A percentile compares a stretch with the other conserved stretches of the same genome.
Evolutionary conservation across 2,329 filamentous ascomycete species (phyloP).

Genomic region (Chaetothyriales sp.): DNA sequence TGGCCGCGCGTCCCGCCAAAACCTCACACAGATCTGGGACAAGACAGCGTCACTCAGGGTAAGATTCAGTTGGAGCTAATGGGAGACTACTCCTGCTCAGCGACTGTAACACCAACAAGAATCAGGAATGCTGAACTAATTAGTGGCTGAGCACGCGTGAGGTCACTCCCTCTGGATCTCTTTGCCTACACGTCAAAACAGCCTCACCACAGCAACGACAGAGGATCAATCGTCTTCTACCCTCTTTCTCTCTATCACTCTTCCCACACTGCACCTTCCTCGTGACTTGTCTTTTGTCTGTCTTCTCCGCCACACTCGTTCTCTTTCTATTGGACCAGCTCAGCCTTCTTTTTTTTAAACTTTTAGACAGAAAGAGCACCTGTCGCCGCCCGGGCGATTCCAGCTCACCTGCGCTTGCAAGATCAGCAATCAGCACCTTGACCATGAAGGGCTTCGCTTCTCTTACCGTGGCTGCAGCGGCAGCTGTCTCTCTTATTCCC

Average conservation of each 20-base stretch:
- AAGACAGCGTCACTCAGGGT: too few relatives aligned
- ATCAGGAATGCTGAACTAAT: not conserved
- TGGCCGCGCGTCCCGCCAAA: not conserved
- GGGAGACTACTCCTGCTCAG: not conserved
- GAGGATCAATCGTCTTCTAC: not conserved
- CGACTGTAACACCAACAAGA: not conserved
- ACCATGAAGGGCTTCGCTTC: conserved; percentile 17
- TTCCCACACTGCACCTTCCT: not conserved
- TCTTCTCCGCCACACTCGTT: conserved; percentile 3
- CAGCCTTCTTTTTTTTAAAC: conserved; percentile 2
- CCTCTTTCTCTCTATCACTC: not conserved
- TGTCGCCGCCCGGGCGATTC: not conserved
- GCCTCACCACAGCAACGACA: not conserved
- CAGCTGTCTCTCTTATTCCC: conserved; percentile 14
- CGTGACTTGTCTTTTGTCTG: not conserved
- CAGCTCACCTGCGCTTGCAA: not conserved
- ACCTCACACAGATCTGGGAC: not conserved
- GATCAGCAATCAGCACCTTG: conserved; percentile 3
- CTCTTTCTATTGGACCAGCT: not conserved
- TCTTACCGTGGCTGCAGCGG: conserved; percentile 11
- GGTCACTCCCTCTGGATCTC: not conserved
- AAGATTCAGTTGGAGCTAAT: not conserved
- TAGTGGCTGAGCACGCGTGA: not conserved
- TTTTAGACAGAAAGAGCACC: not conserved
- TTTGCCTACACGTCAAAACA: not conserved